Conservation (phyloP, 305 asterid genomes). For the Andrographis paniculata region DNA sequence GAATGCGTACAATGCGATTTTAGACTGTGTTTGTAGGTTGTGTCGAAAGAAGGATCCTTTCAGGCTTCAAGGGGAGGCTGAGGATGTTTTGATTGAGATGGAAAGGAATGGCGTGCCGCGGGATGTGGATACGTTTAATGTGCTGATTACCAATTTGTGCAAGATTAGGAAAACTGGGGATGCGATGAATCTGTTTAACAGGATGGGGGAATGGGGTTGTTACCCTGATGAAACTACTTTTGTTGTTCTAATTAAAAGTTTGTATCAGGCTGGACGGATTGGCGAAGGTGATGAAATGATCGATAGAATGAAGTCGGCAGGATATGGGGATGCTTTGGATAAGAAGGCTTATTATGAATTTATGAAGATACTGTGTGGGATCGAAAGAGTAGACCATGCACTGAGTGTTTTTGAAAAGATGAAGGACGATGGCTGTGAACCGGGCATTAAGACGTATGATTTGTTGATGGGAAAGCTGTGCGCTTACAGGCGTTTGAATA, state of each 20-base stretch:
- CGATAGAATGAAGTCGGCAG: conserved; percentile 89
- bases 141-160: conserved; percentile 47
- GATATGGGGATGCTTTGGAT: conserved; percentile 32
- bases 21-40: conserved; percentile 57
- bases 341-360: conserved; percentile 68
- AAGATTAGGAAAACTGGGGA: conserved; percentile 64
- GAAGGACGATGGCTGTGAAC: conserved; percentile 67
- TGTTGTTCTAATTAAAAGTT: conserved; percentile 62
- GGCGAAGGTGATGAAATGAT: conserved; percentile 97
- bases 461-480: conserved; percentile 49
- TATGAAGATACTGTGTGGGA: conserved; percentile 75
- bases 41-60: conserved; percentile 63
- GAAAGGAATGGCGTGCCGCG: conserved; percentile 61
- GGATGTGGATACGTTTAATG: conserved; percentile 56
- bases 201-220: conserved; percentile 17
- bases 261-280: conserved; percentile 82
- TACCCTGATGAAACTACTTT: conserved; percentile 40
- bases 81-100: conserved; percentile 49
- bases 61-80: conserved; percentile 39
- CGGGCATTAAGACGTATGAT: conserved; percentile 49
- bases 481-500: conserved; percentile 51
- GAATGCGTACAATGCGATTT: conserved; percentile 49
- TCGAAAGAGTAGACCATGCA: conserved; percentile 87
- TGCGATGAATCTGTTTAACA: conserved; percentile 44
- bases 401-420: conserved; percentile 59